Evolutionary conservation across 768 basidiomycete species (phyloP), one percentile per base, ranked within the genome.

Genomic region (Leccinum boreale): DNA sequence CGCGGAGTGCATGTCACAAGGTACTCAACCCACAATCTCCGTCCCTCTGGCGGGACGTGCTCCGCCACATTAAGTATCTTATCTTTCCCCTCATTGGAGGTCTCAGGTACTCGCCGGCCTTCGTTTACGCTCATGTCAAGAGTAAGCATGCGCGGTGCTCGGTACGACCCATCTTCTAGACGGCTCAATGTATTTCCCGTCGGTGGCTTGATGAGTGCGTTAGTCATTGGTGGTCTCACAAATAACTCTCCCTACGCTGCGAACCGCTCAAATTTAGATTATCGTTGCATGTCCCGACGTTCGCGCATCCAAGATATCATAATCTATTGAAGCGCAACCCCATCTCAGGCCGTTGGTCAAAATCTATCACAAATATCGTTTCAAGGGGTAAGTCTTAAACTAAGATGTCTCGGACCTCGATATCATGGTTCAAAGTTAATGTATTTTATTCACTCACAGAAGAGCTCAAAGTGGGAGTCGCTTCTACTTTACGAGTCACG

Each of bases 401-500:
- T 36, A 3, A 36, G 15, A 36, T 36, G 35, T 36, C 35, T 36
- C 35, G 35, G 35, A 36, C 35, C 7, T 36, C 35, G 35, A 36
- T 36, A 15, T 17, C 35, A 17, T 17, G 33, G 33, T 35, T 15
- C 14, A 35, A 14, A 17, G 35, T 8, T 36, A 8, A 36, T 36
- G 15, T 35, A 14, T 14, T 0, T 6, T 5, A 14, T 5, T 8
- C 0, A 35, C 14, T 35, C 15, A 15, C 35, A 17, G 15, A 36
- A 36, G 1, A 36, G 15, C 35, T 36, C 3, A 17, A 36, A 8
- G 35, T 36, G 15, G 35, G 15, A 17, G 15, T 8, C 35, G 35
- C 35, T 17, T 0, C 35, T 36, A 36, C 35, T 8, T 36, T n/a
- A n/a, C n/a, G 6, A 14, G 68, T 66, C 23, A 77, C 68, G 46